These are phyloP conservation scores for Clathrus columnatus DNA, from an alignment of 768 basidiomycete species.

Conservation along the genomic window DNA sequence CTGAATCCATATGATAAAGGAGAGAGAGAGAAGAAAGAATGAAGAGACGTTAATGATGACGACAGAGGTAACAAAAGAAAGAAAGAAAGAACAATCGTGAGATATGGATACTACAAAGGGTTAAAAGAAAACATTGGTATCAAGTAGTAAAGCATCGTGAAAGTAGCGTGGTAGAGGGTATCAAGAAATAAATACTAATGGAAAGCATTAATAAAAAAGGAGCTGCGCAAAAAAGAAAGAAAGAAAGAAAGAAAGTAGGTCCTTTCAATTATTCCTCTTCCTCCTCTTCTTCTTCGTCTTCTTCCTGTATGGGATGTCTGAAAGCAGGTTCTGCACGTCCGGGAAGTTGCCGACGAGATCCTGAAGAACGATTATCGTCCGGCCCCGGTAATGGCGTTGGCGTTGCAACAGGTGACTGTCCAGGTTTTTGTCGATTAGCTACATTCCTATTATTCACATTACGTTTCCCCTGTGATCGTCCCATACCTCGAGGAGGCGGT, in stretches of 20 bases:
- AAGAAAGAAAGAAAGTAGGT: conserved; percentile 10
- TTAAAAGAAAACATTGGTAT: background rate
- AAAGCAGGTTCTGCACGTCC: conserved; percentile 67
- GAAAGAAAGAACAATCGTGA: background rate
- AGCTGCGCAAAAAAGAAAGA: conserved; percentile 10
- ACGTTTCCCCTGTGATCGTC: conserved; percentile 4
- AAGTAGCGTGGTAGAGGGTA: conserved; percentile 4
- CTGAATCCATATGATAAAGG: too few species aligned
- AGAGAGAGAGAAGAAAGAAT: too few species aligned
- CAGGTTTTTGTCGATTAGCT: conserved; percentile 31
- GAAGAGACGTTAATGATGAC: too few species aligned
- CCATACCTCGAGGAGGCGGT: conserved; percentile 34
- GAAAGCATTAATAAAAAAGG: conserved; percentile 19
- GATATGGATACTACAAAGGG: background rate
- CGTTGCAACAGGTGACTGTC: conserved; percentile 54
- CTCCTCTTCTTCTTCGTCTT: conserved; percentile 80
- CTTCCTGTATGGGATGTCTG: conserved; percentile 67
- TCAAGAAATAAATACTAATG: conserved; percentile 32
- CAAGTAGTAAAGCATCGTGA: background rate
- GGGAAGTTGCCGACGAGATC: conserved; percentile 62
- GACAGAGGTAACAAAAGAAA: too few species aligned
- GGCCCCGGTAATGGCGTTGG: conserved; percentile 53
- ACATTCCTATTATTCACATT: conserved; percentile 29
- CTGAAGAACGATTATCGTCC: conserved; percentile 35
- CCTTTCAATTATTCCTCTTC: conserved; percentile 8